Evolutionary conservation across 805 yeast genomes (phyloP).

Genomic region (Geotrichum ghanense): DNA sequence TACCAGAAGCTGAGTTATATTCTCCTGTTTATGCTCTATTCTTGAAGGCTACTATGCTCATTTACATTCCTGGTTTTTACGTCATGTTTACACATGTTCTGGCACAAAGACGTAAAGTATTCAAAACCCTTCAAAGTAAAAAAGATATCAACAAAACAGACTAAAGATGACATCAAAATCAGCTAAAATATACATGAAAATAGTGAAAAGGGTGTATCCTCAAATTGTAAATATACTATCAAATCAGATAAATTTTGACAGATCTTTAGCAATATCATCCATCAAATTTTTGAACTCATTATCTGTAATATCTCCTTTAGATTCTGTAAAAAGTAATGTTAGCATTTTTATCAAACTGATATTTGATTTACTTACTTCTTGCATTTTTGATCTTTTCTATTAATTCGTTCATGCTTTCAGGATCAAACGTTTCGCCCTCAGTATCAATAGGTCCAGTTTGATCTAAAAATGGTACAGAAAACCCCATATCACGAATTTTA

Average conservation of each 20-base stretch:
- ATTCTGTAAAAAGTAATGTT: not conserved
- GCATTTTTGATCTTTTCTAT: not conserved
- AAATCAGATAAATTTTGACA: not conserved
- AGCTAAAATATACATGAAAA: too few species aligned
- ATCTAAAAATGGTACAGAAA: not conserved
- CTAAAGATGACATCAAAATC: too few species aligned
- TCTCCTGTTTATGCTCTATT: constrained; percentile 39
- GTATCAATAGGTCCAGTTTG: not conserved
- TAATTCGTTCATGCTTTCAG: constrained; percentile 5
- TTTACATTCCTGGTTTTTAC: constrained; percentile 82
- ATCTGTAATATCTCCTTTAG: not conserved
- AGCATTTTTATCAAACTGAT: not conserved
- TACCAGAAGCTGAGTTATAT: constrained; percentile 48
- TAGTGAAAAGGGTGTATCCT: too few species aligned
- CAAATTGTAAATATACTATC: constrained; percentile 5
- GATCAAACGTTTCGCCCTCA: not conserved
- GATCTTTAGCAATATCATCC: not conserved
- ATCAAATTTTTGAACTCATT: not conserved
- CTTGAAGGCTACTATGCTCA: constrained; percentile 44
- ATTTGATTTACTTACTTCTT: constrained; percentile 2
- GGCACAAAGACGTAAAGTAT: constrained; percentile 69
- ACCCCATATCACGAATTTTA: not conserved
- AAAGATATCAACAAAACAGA: constrained; percentile 1
- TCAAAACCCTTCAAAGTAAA: constrained; percentile 21
- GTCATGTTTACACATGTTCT: constrained; percentile 80